Base-by-base conservation (phyloP, 2,329 filamentous ascomycete species). In the Beauveria bassiana region DNA sequence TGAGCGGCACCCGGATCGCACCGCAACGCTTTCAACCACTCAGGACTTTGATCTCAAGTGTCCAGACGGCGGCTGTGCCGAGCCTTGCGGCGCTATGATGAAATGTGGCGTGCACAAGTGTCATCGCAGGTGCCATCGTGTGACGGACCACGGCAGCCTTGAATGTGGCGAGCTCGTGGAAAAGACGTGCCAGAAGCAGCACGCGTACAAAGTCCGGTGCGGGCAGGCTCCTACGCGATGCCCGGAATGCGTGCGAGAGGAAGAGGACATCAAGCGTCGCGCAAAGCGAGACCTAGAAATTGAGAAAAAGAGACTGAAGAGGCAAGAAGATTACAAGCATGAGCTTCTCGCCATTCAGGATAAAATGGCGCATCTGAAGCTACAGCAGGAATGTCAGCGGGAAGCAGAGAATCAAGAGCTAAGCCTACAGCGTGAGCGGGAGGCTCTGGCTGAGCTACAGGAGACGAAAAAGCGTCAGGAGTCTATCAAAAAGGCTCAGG, bases 31-130 rank as follows among this genome's bases (percentile, higher is more conserved):
- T 0, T 71, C 70, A 2, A 70, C 70, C 0, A 78, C 81, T 0
- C 69, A 78, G 0, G 83, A 90, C 47, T 92, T 92, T 67, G 81
- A 85, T 3, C 69, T 63, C 0, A 71, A 81, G 20, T 88, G 83
- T 45, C 88, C 88, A 0, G 87, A 91, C 68, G 89, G 89, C 5
- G 89, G 89, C 0, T 92, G 89, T 64, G 74, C 74, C 0, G 76
- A 84, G 55, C 77, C 76, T 22, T 92, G 89, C 70, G 77, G 75
- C 1, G 72, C 67, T 0, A 66, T 70, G 1, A 73, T 91, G 2
- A 76, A 69, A 2, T 91, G 88, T 59, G 79, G 79, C 0, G 45
- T 79, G 1, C 88, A 92, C 65, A 67, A 68, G 0, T 92, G 89
- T 65, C 74, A 75, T 0, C 78, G 74, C 0, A 77, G 77, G 6